Evolutionary conservation across 2,329 filamentous ascomycete genomes (phyloP), one percentile per base, ranked within the genome.

Genomic region (Lasiodiplodia theobromae): DNA sequence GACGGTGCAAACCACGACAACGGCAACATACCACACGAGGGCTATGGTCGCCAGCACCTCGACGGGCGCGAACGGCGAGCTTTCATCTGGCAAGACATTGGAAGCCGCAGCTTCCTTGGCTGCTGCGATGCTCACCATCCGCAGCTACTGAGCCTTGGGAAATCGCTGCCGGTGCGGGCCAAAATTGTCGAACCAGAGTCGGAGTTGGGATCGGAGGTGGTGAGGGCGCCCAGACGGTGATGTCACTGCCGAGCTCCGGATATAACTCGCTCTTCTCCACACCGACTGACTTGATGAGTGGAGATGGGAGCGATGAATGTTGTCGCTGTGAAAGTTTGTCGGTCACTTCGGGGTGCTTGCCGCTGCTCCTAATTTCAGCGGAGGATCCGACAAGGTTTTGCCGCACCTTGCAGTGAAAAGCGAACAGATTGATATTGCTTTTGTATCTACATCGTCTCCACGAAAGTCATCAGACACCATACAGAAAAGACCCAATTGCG

Each of bases 21-120:
- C 86, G 67, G 83, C 79, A 58, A 82, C 71, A 73, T 86, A 89
- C 87, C 87, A 89, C 71, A 84, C 79, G 72, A 89, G 77, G 71
- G 84, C 86, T 71, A 80, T 82, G 69, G 79, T 74, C 40, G 81
- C 83, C 71, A 84, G 74, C 60, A 82, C 71, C 54, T 77, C 77
- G 68, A 72, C 74, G 71, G 77, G 70, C 73, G 73, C 74, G 68
- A 75, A 79, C 73, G 67, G 37, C 18, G 25, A 34, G 68, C 75
- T 70, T 52, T 72, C 71, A 72, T 73, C 73, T 60, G 72, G 57
- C 38, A 52, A 57, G 34, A 64, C 52, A 37, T 34, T 38, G 62
- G 69, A 64, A 69, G 68, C 52, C 38, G 38, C 23, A n/a, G 62
- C 60, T 44, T 54, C 63, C 51, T 62, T 70, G 70, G 72, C 60